A percentile compares a stretch with the other conserved stretches of the same genome.
phyloP scores from a whole-genome alignment of 2,329 filamentous ascomycete genomes.

The Claviceps lovelessii region DNA sequence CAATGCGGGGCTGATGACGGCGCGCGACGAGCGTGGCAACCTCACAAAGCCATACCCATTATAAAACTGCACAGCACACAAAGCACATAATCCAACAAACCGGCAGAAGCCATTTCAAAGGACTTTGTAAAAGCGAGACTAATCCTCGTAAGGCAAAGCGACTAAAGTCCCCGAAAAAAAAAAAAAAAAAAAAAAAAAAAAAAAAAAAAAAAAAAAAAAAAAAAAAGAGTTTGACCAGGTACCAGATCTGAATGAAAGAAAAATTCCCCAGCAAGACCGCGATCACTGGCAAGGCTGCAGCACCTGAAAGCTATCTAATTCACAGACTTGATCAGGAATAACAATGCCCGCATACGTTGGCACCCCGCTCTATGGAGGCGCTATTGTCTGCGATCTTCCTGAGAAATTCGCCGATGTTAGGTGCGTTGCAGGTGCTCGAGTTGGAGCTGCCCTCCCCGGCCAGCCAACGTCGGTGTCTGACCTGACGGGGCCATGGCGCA shows the following conservation, averaged over 20 bases:
- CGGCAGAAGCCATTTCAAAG: neutral
- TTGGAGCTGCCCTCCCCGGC: conserved; percentile 10
- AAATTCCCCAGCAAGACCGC: neutral
- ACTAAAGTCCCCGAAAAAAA: neutral
- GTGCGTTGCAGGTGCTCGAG: conserved; percentile 24
- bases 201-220: too few species aligned
- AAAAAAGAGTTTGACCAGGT: too few species aligned
- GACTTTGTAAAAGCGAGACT: neutral
- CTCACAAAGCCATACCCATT: neutral
- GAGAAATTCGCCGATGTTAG: conserved; percentile 57
- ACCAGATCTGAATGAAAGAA: neutral
- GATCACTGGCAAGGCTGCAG: too few species aligned
- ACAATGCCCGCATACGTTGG: conserved; percentile 39
- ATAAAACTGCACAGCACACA: too few species aligned
- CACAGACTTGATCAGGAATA: neutral
- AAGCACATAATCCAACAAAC: neutral
- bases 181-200: too few species aligned
- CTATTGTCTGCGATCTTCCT: conserved; percentile 55
- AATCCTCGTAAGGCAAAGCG: neutral
- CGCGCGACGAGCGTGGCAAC: neutral
- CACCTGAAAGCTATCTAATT: neutral
- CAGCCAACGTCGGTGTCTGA: neutral
- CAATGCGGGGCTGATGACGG: neutral
- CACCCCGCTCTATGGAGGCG: conserved; percentile 57
- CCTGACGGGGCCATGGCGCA: neutral